Conservation (phyloP, 2,329 filamentous ascomycete genomes). For the Alternaria ventricosa region DNA sequence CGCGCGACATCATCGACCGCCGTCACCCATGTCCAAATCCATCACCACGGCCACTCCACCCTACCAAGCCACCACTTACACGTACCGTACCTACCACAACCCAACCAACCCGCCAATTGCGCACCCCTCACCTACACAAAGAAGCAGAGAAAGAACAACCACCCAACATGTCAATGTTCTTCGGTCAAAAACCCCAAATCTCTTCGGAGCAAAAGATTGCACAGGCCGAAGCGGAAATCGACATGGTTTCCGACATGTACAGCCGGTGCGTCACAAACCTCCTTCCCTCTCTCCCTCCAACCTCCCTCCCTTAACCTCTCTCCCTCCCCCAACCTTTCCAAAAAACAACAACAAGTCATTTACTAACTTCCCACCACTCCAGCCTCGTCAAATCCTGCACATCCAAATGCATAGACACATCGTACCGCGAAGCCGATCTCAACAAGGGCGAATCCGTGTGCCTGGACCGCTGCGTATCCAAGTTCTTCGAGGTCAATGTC, state of each 20-base stretch:
- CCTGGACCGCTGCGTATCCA: conserved; percentile 94
- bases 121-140: not conserved
- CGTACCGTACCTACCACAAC: not conserved
- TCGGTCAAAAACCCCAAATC: conserved; percentile 76
- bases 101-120: not conserved
- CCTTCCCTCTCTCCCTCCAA: not conserved
- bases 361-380: not conserved
- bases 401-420: conserved; percentile 88
- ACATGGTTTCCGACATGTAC: conserved; percentile 98
- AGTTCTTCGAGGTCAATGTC: conserved; percentile 99
- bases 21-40: not conserved
- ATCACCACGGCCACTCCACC: not conserved
- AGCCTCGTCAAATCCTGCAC: conserved; percentile 89
- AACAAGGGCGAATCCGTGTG: conserved; percentile 99
- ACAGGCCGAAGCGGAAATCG: conserved; percentile 94
- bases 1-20: conserved; percentile 4
- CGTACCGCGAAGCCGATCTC: conserved; percentile 94
- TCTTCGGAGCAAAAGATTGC: conserved; percentile 97
- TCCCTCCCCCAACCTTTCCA: not conserved
- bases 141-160: not conserved
- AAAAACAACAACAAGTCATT: not conserved
- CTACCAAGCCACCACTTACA: not conserved
- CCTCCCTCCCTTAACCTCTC: not conserved
- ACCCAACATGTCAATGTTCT: conserved; percentile 47
- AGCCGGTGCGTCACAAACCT: conserved; percentile 70